A percentile compares a stretch with the other conserved stretches of the same genome.
Evolutionary conservation across 805 yeast species (phyloP).

Genomic region (Saturnispora sekii): DNA sequence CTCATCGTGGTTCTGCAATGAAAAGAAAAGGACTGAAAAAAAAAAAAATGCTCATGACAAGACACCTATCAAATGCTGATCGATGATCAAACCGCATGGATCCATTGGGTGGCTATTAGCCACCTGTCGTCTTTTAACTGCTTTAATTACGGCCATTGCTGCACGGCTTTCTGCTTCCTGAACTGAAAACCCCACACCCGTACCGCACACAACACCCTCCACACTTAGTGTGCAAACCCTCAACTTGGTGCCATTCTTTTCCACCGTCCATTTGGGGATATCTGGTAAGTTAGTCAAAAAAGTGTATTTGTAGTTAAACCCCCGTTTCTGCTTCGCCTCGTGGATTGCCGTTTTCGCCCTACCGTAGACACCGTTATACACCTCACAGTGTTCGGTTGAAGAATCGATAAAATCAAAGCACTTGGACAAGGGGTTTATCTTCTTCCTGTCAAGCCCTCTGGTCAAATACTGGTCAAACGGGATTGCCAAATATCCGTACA

Average conservation of each 20-base stretch:
- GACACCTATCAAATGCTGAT: not conserved
- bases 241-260: constrained; percentile 1
- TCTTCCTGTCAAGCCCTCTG: not conserved
- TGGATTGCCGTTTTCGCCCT: too few species aligned
- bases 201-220: constrained; percentile 2
- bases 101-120: not conserved
- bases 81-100: not conserved
- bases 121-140: not conserved
- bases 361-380: too few species aligned
- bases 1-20: constrained; percentile 6
- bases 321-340: not conserved
- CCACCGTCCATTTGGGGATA: not conserved
- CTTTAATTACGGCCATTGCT: constrained; percentile 1
- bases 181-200: constrained; percentile 4
- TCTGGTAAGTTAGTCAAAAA: not conserved
- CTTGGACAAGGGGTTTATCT: not conserved
- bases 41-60: not conserved
- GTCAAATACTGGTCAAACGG: not conserved
- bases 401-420: not conserved
- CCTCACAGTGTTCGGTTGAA: not conserved
- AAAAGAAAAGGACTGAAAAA: not conserved
- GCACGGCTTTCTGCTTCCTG: not conserved
- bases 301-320: not conserved
- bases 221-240: not conserved
- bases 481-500: not conserved